Percentiles rank a stretch among this genome's conserved stretches.
Evolutionary conservation across 2,329 filamentous ascomycete genomes (phyloP).

Genomic region (Phialophora verrucosa): DNA sequence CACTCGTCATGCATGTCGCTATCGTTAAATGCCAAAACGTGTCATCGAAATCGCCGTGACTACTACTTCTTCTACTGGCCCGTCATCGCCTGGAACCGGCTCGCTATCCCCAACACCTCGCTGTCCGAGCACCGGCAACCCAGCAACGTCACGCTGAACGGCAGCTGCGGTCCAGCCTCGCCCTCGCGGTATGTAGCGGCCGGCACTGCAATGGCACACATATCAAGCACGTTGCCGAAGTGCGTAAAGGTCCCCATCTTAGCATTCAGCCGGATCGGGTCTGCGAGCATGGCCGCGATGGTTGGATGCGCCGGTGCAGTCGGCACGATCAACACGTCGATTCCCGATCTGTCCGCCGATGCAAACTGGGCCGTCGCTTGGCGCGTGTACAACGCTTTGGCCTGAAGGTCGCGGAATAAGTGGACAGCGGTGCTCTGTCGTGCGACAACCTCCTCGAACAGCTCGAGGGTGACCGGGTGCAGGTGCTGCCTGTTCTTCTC

Average conservation of each 20-base stretch:
- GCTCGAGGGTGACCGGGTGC: constrained; percentile 56
- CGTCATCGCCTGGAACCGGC: constrained; percentile 45
- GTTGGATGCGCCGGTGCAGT: constrained; percentile 61
- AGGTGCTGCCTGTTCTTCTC: constrained; percentile 48
- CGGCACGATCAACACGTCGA: constrained; percentile 61
- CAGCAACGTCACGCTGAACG: constrained; percentile 40
- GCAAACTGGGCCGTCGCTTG: constrained; percentile 28
- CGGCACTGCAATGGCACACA: constrained; percentile 61
- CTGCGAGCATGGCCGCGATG: constrained; percentile 56
- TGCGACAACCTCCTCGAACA: constrained; percentile 51
- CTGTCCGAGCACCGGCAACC: constrained; percentile 54
- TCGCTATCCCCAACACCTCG: constrained; percentile 55
- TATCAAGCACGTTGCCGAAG: constrained; percentile 66
- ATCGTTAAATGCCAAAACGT: constrained; percentile 3
- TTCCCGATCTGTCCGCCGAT: constrained; percentile 39
- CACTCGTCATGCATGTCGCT: not conserved
- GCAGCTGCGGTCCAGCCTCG: constrained; percentile 31
- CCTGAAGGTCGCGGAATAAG: constrained; percentile 56
- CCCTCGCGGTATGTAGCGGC: constrained; percentile 48
- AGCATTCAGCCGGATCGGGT: constrained; percentile 62
- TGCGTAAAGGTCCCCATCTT: constrained; percentile 63
- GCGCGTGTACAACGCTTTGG: constrained; percentile 47
- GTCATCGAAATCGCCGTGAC: not conserved
- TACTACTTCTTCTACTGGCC: constrained; percentile 5
- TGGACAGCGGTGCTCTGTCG: constrained; percentile 53